Percentiles rank a stretch among this genome's conserved stretches.
Evolutionary conservation across 495 filamentous ascomycete species (phyloP).

Genomic region (Aspergillus conjunctus): DNA sequence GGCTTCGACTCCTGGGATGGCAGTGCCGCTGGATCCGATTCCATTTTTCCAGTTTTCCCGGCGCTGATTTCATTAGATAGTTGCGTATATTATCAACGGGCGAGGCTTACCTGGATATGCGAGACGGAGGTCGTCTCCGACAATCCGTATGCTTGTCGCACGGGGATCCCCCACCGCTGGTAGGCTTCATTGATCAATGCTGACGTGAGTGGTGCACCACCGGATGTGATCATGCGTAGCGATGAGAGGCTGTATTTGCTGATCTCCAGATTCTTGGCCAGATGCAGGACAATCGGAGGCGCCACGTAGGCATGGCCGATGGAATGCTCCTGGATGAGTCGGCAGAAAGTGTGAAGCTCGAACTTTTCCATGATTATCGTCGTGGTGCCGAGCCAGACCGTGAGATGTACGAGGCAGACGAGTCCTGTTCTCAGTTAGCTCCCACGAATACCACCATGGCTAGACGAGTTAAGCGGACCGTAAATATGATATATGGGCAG

Average conservation of each 20-base stretch:
- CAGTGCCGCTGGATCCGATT: slow-evolving; percentile 33
- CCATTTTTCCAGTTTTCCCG: slow-evolving; percentile 8
- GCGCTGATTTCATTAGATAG: slow-evolving; percentile 15
- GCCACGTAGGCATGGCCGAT: slow-evolving; percentile 80
- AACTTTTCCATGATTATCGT: slow-evolving; percentile 75
- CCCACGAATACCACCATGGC: neutral
- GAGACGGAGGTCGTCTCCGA: slow-evolving; percentile 60
- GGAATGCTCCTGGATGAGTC: slow-evolving; percentile 63
- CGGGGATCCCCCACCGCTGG: slow-evolving; percentile 61
- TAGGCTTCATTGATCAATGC: slow-evolving; percentile 74
- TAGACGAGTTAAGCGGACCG: slow-evolving; percentile 42
- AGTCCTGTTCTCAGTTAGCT: slow-evolving; percentile 27
- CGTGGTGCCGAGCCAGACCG: slow-evolving; percentile 60
- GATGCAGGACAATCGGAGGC: slow-evolving; percentile 74
- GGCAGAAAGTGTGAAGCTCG: slow-evolving; percentile 68
- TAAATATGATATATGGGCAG: slow-evolving; percentile 91
- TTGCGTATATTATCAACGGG: neutral
- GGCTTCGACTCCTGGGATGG: neutral
- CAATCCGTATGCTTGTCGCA: slow-evolving; percentile 79
- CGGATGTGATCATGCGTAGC: slow-evolving; percentile 75
- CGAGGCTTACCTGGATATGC: slow-evolving; percentile 42
- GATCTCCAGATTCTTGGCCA: slow-evolving; percentile 69
- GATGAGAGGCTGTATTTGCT: slow-evolving; percentile 69
- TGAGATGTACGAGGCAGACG: slow-evolving; percentile 56
- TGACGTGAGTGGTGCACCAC: slow-evolving; percentile 74